Conservation (phyloP, 495 filamentous ascomycete genomes). For the Cladorrhinum samala region DNA sequence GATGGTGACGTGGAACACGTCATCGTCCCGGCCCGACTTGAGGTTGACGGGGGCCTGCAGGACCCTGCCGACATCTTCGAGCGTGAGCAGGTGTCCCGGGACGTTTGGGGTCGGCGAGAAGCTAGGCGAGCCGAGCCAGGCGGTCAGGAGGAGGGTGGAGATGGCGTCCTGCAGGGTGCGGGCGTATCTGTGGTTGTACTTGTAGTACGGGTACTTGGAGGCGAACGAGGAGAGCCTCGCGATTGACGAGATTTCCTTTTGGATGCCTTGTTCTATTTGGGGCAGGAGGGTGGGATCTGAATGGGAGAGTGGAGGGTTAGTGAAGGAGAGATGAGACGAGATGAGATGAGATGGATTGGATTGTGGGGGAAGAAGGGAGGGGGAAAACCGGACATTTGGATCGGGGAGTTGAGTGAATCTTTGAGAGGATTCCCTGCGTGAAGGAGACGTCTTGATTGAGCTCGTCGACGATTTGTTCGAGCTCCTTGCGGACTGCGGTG, state of each 20-base stretch:
- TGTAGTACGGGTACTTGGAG: conserved; percentile 89
- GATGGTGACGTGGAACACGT: conserved; percentile 82
- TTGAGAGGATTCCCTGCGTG: conserved; percentile 74
- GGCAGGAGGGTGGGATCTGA: conserved; percentile 37
- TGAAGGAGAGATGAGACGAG: conserved; percentile 1
- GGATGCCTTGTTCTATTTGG: conserved; percentile 51
- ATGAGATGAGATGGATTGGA: not conserved
- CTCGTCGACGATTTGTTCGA: conserved; percentile 71
- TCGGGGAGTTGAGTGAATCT: conserved; percentile 79
- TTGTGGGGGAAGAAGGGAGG: not conserved
- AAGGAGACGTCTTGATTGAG: conserved; percentile 61
- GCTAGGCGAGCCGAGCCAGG: conserved; percentile 65
- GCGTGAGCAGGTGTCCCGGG: conserved; percentile 65
- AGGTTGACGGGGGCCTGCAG: conserved; percentile 91
- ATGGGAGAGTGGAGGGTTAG: not conserved
- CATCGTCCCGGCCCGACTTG: conserved; percentile 69
- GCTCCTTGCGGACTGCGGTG: conserved; percentile 68
- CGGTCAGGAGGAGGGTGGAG: conserved; percentile 62
- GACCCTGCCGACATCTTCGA: conserved; percentile 77
- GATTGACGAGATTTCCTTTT: conserved; percentile 50
- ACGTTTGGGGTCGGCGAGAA: conserved; percentile 33
- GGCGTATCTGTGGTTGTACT: conserved; percentile 83
- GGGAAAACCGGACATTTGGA: conserved; percentile 62
- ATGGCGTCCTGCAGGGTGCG: conserved; percentile 79
- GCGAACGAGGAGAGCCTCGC: conserved; percentile 60